Percentiles rank a stretch among this genome's conserved stretches.
phyloP scores from a whole-genome alignment of 345 rosid genomes.

The Populus davidiana region DNA sequence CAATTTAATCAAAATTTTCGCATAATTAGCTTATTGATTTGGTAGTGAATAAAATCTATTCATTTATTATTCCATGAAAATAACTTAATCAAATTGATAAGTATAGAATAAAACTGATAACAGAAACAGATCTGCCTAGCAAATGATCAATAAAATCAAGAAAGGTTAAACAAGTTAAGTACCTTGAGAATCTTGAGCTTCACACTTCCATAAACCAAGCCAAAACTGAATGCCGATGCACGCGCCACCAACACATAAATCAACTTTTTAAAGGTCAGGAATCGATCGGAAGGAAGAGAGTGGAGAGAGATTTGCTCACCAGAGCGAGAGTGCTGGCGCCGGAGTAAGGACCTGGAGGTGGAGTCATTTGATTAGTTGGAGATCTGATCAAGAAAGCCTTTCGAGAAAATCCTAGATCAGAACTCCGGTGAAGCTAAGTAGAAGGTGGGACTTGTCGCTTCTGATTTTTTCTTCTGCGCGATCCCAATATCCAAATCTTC shows the following conservation, averaged over 20 bases:
- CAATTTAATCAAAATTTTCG: neutral
- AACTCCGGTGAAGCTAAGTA: neutral
- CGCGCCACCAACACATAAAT: conserved; percentile 52
- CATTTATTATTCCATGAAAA: neutral
- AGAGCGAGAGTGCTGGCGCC: conserved; percentile 84
- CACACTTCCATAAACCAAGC: conserved; percentile 56
- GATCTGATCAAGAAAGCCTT: neutral
- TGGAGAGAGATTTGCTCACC: conserved; percentile 27
- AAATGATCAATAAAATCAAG: no score
- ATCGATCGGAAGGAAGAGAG: neutral
- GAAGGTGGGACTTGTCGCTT: neutral
- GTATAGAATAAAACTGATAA: neutral
- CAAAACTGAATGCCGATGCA: conserved; percentile 61
- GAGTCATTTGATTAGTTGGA: conserved; percentile 9
- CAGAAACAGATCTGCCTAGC: neutral
- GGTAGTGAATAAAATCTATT: neutral
- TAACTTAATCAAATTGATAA: neutral
- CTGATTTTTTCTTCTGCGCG: neutral
- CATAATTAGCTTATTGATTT: neutral
- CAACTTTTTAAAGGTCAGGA: neutral
- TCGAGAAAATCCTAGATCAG: neutral
- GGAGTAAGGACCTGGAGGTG: conserved; percentile 78
- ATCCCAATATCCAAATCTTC: neutral
- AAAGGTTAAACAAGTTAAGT: neutral
- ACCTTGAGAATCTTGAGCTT: conserved; percentile 76